phyloP scores from a whole-genome alignment of 164 flowering plant genomes.

The Kingdonia uniflora region DNA sequence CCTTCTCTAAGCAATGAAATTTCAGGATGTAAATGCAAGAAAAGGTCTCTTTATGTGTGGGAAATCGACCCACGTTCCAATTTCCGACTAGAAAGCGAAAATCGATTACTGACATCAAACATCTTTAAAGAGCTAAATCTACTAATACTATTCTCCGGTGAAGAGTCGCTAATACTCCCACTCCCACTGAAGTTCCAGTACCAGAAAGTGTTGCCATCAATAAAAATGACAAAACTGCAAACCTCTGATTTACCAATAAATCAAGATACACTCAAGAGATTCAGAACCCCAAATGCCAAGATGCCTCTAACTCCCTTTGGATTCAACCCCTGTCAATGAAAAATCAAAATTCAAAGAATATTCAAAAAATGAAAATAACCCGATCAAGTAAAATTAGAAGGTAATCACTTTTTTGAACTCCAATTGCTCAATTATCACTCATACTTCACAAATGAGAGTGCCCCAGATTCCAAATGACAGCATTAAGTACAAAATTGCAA shows the following conservation, averaged over 20 bases:
- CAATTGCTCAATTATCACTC: too few relatives aligned
- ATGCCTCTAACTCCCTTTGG: too few relatives aligned
- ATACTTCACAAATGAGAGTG: too few relatives aligned
- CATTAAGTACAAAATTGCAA: too few relatives aligned
- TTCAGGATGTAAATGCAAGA: constrained; percentile 71
- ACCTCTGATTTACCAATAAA: too few relatives aligned
- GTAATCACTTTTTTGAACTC: too few relatives aligned
- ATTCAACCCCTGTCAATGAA: too few relatives aligned
- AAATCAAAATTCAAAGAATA: too few relatives aligned
- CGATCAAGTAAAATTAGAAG: too few relatives aligned
- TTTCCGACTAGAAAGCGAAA: constrained; percentile 6
- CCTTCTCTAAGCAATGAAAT: constrained; percentile 78
- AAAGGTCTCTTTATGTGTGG: constrained; percentile 56
- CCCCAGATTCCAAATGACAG: too few relatives aligned
- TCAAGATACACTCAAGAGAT: background rate
- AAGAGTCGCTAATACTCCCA: constrained; percentile 19
- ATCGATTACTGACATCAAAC: constrained; percentile 24
- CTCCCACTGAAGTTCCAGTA: constrained; percentile 25
- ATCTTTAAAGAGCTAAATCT: constrained; percentile 25
- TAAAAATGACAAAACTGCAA: background rate
- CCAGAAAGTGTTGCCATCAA: constrained; percentile 28
- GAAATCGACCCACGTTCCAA: constrained; percentile 49
- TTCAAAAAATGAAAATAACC: too few relatives aligned
- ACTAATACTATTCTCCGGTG: constrained; percentile 19
- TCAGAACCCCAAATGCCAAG: constrained; percentile 1